These are phyloP conservation scores for Globisporangium cederbergense DNA, from an alignment of 352 stramenopile species.

Conservation along the genomic window DNA sequence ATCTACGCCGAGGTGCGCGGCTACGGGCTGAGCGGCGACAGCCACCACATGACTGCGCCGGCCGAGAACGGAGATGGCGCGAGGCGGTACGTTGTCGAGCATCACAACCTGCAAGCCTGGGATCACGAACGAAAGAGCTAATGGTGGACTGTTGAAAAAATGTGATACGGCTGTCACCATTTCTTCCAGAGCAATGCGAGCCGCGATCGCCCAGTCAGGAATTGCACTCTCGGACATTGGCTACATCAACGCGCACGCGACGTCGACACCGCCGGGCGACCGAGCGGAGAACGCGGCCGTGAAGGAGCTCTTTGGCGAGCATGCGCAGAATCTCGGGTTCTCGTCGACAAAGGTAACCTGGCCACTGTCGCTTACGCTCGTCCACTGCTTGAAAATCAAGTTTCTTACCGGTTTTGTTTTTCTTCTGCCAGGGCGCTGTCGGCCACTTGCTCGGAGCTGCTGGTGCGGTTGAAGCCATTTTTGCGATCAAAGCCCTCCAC, in stretches of 20 bases:
- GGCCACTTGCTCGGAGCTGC: constrained; percentile 96
- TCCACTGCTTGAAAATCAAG: no score
- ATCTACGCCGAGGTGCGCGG: constrained; percentile 95
- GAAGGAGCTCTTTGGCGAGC: constrained; percentile 72
- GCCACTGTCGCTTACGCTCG: no score
- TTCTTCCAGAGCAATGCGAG: constrained; percentile 83
- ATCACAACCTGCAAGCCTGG: background rate
- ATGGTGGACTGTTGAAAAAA: background rate
- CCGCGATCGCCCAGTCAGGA: constrained; percentile 81
- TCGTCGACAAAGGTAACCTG: constrained; percentile 76
- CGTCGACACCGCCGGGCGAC: constrained; percentile 97
- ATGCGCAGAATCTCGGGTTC: constrained; percentile 51
- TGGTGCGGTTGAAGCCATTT: constrained; percentile 95
- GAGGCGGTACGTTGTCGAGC: constrained; percentile 24
- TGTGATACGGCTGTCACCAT: constrained; percentile 31
- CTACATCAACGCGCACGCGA: constrained; percentile 98
- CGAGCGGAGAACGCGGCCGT: constrained; percentile 92
- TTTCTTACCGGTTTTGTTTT: background rate
- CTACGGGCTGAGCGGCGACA: constrained; percentile 95
- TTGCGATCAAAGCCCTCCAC: constrained; percentile 92
- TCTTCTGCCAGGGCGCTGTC: constrained; percentile 70
- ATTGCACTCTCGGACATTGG: constrained; percentile 86
- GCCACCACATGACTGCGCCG: constrained; percentile 90
- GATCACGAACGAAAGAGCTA: background rate
- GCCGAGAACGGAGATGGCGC: constrained; percentile 66